Evolutionary conservation across 352 stramenopile species (phyloP).

Genomic region (Phytophthora melonis): DNA sequence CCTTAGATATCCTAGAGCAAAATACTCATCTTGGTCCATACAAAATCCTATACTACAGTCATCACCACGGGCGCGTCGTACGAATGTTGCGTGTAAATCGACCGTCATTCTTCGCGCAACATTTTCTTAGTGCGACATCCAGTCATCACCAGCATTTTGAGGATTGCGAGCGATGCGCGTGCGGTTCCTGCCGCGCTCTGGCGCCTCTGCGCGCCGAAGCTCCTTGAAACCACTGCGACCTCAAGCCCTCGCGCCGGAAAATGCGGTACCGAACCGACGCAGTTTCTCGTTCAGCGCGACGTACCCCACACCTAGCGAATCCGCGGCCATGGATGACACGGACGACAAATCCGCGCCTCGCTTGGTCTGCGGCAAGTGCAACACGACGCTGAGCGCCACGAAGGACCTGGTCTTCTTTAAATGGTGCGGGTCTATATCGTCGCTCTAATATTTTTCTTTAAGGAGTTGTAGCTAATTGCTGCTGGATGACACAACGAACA

Average conservation of each 20-base stretch:
- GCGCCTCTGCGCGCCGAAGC: conserved; percentile 11
- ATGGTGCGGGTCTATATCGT: neutral
- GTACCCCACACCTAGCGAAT: conserved; percentile 68
- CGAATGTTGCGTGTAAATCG: neutral
- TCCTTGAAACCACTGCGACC: conserved; percentile 19
- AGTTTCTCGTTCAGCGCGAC: conserved; percentile 60
- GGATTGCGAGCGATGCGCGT: conserved; percentile 26
- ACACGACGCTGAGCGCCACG: conserved; percentile 62
- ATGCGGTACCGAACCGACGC: conserved; percentile 17
- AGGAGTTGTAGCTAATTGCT: neutral
- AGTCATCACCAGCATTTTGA: neutral
- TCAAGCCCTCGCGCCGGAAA: conserved; percentile 4
- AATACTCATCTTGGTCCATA: neutral
- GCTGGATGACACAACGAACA: conserved; percentile 20
- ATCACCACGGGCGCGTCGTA: too few relatives aligned
- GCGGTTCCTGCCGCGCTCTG: conserved; percentile 23
- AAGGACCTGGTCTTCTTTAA: conserved; percentile 57
- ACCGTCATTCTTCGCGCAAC: conserved; percentile 26
- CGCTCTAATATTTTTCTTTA: neutral
- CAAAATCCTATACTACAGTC: neutral
- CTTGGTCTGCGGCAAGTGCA: conserved; percentile 80
- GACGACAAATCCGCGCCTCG: conserved; percentile 57
- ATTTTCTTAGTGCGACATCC: conserved; percentile 24
- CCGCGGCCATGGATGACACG: conserved; percentile 47
- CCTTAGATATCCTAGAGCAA: neutral